Evolutionary conservation across 2,329 filamentous ascomycete species (phyloP).

Genomic region (Diaporthe vexans): DNA sequence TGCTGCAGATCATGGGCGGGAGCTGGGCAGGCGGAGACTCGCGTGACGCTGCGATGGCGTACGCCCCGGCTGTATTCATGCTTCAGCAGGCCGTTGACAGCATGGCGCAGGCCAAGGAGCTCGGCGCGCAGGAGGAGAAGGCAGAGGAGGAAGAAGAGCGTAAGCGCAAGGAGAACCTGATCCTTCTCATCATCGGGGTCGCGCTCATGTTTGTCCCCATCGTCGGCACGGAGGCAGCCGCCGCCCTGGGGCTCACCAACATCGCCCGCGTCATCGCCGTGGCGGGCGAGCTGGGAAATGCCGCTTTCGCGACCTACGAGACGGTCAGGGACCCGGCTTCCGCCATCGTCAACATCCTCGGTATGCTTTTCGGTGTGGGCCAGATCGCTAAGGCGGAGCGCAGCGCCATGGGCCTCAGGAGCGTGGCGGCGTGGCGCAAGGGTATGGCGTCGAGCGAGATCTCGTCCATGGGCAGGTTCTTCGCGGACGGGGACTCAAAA

Average conservation of each 20-base stretch:
- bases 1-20: not conserved
- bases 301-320: not conserved
- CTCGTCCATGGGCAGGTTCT: not conserved
- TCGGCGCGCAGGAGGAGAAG: not conserved
- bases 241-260: not conserved
- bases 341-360: not conserved
- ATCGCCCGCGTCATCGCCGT: not conserved
- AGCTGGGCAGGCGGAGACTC: not conserved
- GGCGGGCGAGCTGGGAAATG: not conserved
- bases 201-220: not conserved
- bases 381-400: not conserved
- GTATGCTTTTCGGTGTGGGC: not conserved
- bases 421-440: not conserved
- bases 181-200: not conserved
- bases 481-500: not conserved
- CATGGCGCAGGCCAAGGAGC: not conserved
- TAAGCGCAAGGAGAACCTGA: not conserved
- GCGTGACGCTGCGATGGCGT: not conserved
- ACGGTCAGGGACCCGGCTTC: not conserved
- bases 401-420: not conserved
- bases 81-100: not conserved
- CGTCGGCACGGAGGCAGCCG: not conserved
- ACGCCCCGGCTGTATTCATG: not conserved
- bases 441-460: not conserved
- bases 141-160: not conserved